Percentiles rank a stretch among this genome's conserved stretches.
Evolutionary conservation across 164 flowering plant species (phyloP).

Genomic region (Kalanchoe fedtschenkoi): DNA sequence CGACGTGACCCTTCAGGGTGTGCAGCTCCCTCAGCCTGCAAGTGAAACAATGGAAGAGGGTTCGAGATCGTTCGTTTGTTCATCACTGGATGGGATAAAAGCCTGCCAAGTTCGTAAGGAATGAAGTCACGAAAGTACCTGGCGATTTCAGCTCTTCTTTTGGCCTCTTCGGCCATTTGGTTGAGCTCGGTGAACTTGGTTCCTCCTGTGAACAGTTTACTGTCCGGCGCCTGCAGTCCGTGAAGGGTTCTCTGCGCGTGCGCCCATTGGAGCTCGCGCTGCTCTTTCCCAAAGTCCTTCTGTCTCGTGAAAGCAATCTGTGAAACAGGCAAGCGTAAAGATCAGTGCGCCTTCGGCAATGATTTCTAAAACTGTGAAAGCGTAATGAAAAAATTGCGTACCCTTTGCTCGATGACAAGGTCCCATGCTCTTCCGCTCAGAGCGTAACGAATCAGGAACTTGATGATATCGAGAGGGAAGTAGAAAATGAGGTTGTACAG

Average conservation of each 20-base stretch:
- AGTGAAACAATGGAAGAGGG: too few species aligned
- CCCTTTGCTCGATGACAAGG: conserved; percentile 20
- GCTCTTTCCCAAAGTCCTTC: conserved; percentile 66
- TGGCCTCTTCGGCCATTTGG: conserved; percentile 69
- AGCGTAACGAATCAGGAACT: conserved; percentile 21
- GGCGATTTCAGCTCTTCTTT: conserved; percentile 64
- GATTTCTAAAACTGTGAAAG: too few species aligned
- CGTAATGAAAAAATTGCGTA: too few species aligned
- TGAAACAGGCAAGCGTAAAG: too few species aligned
- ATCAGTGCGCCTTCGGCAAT: too few species aligned
- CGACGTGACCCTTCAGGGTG: too few species aligned
- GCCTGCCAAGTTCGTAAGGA: too few species aligned
- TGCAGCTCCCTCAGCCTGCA: too few species aligned
- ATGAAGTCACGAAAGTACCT: too few species aligned
- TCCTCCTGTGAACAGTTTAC: conserved; percentile 21
- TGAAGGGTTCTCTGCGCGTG: conserved; percentile 49
- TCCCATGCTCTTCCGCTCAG: conserved; percentile 30
- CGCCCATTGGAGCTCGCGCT: conserved; percentile 63
- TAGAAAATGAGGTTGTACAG: conserved; percentile 26
- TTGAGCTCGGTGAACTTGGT: conserved; percentile 31
- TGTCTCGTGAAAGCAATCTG: conserved; percentile 64
- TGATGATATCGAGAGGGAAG: conserved; percentile 27
- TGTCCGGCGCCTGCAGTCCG: conserved; percentile 38
- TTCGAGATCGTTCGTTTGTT: too few species aligned
- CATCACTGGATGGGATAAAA: too few species aligned